Evolutionary conservation across 352 stramenopile species (phyloP).

Genomic region (Globisporangium polare): DNA sequence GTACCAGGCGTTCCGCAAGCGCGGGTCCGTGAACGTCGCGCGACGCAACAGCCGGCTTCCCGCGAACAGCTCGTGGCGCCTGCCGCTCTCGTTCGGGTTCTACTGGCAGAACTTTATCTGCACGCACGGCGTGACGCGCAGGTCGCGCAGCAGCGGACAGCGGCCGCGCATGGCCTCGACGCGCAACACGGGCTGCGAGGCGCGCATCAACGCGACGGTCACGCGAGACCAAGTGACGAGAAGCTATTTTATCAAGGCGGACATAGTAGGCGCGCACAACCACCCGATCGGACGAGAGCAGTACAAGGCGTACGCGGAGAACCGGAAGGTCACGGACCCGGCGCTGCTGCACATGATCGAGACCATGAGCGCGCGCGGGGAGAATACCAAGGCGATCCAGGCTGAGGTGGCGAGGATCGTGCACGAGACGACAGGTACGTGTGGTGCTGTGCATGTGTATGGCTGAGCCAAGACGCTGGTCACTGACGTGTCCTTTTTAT

Average conservation of each 20-base stretch:
- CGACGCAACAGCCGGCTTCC: slow-evolving; percentile 18
- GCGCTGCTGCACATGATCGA: slow-evolving; percentile 1
- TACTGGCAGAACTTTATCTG: slow-evolving; percentile 4
- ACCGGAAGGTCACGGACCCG: slow-evolving; percentile 4
- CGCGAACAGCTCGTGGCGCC: slow-evolving; percentile 18
- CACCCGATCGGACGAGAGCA: slow-evolving; percentile 5
- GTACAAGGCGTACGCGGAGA: slow-evolving; percentile 12
- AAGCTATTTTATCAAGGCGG: background rate
- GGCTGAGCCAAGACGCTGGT: background rate
- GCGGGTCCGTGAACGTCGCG: background rate
- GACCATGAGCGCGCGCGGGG: background rate
- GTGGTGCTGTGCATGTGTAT: background rate
- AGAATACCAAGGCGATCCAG: slow-evolving; percentile 1
- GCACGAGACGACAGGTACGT: background rate
- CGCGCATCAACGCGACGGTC: slow-evolving; percentile 7
- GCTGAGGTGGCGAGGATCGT: background rate
- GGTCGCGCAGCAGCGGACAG: background rate
- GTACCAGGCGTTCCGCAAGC: slow-evolving; percentile 1
- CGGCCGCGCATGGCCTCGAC: background rate
- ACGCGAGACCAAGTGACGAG: background rate
- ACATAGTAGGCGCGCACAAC: slow-evolving; percentile 5
- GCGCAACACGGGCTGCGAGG: slow-evolving; percentile 10
- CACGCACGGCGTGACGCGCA: slow-evolving; percentile 10
- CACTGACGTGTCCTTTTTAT: background rate
- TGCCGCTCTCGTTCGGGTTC: background rate